Evolutionary conservation across 768 basidiomycete genomes (phyloP).

Genomic region (Rossbeevera mucosa): DNA sequence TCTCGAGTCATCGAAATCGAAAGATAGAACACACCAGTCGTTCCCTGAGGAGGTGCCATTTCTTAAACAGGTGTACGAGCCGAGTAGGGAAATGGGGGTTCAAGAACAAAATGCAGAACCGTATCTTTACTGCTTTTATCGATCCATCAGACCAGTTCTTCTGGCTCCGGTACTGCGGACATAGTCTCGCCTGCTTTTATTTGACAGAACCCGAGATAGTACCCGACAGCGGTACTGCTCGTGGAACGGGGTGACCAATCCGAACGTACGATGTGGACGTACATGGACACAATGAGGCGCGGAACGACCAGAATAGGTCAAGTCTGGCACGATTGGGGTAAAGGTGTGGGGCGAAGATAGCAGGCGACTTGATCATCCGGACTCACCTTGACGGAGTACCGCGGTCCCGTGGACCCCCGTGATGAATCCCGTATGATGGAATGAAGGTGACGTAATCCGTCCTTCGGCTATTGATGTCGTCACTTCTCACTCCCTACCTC

Average conservation of each 20-base stretch:
- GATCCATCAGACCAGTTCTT: background rate
- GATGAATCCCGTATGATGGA: no score
- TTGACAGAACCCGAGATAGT: background rate
- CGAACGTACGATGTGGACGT: background rate
- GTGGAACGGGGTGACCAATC: background rate
- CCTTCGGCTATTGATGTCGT: slow-evolving; percentile 15
- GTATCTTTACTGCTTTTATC: slow-evolving; percentile 11
- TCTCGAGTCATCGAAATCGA: background rate
- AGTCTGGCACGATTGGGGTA: background rate
- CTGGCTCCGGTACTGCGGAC: slow-evolving; percentile 5
- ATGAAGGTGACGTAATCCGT: no score
- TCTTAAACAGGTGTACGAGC: background rate
- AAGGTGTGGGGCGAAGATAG: background rate
- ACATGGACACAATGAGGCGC: background rate
- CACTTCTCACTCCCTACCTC: slow-evolving; percentile 17
- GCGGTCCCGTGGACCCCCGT: background rate
- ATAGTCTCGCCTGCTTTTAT: background rate
- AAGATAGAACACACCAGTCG: slow-evolving; percentile 34
- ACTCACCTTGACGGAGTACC: background rate
- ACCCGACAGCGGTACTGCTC: background rate
- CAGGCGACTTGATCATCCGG: slow-evolving; percentile 11
- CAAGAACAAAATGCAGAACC: slow-evolving; percentile 2
- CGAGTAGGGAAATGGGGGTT: slow-evolving; percentile 2
- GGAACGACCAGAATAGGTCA: slow-evolving; percentile 5
- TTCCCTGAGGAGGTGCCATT: slow-evolving; percentile 39